phyloP scores from a whole-genome alignment of 148 eudicot genomes.

The Rhododendron kiyosumense region DNA sequence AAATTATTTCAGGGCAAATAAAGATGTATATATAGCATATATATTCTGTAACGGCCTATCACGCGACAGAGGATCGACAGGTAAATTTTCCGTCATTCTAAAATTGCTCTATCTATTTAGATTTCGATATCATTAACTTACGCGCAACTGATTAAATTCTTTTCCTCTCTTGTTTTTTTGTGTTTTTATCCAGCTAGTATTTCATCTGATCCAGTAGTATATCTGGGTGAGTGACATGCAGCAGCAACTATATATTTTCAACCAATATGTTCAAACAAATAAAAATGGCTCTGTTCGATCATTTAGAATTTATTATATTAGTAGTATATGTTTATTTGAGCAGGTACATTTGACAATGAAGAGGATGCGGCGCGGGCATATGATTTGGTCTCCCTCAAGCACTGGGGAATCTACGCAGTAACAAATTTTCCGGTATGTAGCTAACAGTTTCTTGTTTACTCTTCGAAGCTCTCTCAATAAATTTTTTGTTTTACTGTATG shows the following conservation, averaged over 20 bases:
- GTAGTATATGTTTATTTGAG: neutral
- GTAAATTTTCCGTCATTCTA: neutral
- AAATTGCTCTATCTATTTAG: neutral
- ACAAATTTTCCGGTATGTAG: neutral
- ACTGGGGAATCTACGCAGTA: neutral
- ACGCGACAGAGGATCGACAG: neutral
- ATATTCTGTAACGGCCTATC: neutral
- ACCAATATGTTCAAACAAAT: neutral
- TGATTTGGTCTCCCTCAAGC: neutral
- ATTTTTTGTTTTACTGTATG: neutral
- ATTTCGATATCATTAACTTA: neutral
- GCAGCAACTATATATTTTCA: neutral
- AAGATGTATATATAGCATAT: neutral
- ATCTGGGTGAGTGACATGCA: neutral
- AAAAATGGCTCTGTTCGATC: neutral
- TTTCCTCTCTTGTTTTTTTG: neutral
- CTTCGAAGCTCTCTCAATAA: neutral
- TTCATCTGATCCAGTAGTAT: neutral
- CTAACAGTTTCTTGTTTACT: no score
- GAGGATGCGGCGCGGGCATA: neutral
- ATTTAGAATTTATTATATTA: neutral
- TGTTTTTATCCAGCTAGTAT: neutral
- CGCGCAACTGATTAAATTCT: neutral
- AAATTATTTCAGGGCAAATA: neutral
- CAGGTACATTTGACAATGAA: slow-evolving; percentile 2